These are phyloP conservation scores for Lichenothelia convexa DNA, from an alignment of 495 filamentous ascomycete species.

Conservation along the genomic window DNA sequence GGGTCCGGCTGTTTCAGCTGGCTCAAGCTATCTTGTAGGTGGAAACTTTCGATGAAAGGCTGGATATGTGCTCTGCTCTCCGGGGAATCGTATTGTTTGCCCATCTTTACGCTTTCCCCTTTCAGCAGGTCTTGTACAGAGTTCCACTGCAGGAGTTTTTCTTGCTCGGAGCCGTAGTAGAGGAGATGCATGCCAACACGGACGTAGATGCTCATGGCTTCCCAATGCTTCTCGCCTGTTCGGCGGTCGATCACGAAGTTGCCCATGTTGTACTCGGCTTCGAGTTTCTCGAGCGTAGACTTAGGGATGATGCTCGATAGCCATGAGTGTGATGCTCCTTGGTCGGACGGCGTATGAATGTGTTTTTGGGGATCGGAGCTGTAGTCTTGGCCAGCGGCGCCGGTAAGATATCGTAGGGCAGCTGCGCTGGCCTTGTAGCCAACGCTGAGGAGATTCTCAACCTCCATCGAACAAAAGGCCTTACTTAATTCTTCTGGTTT, in stretches of 20 bases:
- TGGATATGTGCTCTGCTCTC: conserved; percentile 21
- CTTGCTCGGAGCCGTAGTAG: conserved; percentile 24
- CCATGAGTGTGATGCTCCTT: conserved; percentile 18
- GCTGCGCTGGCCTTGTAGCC: too few relatives aligned
- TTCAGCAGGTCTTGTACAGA: conserved; percentile 18
- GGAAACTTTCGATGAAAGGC: conserved; percentile 25
- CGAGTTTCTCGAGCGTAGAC: conserved; percentile 16
- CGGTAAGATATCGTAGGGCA: too few relatives aligned
- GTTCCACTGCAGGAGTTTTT: conserved; percentile 23
- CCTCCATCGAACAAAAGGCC: too few relatives aligned
- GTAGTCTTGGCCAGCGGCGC: too few relatives aligned
- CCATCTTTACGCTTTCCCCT: conserved; percentile 24
- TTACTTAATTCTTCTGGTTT: too few relatives aligned
- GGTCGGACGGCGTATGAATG: conserved; percentile 18
- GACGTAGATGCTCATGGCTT: conserved; percentile 28
- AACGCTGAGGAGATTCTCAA: too few relatives aligned
- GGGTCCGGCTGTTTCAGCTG: conserved; percentile 23
- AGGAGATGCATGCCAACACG: conserved; percentile 28
- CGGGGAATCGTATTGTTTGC: conserved; percentile 23
- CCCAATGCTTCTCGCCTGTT: conserved; percentile 21
- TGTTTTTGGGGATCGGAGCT: too few relatives aligned
- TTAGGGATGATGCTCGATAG: conserved; percentile 19
- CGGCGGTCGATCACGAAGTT: conserved; percentile 27
- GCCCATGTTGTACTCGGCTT: conserved; percentile 23
- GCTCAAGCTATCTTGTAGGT: conserved; percentile 13